These are phyloP conservation scores for Dianthus caryophyllus DNA, from an alignment of 148 eudicot genomes.

Conservation along the genomic window DNA sequence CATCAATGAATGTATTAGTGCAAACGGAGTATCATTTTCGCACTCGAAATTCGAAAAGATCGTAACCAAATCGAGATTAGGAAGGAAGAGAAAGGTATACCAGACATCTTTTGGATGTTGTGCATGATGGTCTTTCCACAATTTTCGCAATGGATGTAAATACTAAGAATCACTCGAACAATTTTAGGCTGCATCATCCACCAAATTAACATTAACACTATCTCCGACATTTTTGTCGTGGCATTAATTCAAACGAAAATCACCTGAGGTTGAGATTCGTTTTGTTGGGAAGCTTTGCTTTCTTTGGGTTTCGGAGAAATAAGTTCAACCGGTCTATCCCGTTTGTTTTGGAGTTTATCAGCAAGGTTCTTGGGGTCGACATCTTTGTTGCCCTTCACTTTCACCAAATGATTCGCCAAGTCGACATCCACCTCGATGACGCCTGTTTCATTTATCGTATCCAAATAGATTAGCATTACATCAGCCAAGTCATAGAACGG, in stretches of 20 bases:
- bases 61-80: neutral
- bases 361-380: slow-evolving; percentile 48
- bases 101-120: slow-evolving; percentile 47
- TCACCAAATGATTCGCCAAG: slow-evolving; percentile 40
- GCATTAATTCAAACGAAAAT: neutral
- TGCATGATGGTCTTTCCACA: slow-evolving; percentile 44
- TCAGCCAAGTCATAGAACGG: too few species aligned
- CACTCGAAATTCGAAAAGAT: neutral
- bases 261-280: slow-evolving; percentile 35
- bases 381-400: slow-evolving; percentile 37
- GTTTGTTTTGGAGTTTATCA: slow-evolving; percentile 43
- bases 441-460: slow-evolving; percentile 29
- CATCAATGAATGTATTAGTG: neutral
- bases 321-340: slow-evolving; percentile 39
- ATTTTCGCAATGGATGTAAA: slow-evolving; percentile 57
- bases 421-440: slow-evolving; percentile 42
- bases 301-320: slow-evolving; percentile 38
- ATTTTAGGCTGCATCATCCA: slow-evolving; percentile 38
- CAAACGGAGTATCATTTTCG: too few species aligned
- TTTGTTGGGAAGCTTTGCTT: slow-evolving; percentile 16
- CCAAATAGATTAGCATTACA: too few species aligned
- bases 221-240: neutral
- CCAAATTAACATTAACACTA: neutral
- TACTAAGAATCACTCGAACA: slow-evolving; percentile 38
- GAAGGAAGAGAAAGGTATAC: slow-evolving; percentile 23